These are phyloP conservation scores for Flaveria bidentis DNA, from an alignment of 129 eudicot species.

Conservation along the genomic window DNA sequence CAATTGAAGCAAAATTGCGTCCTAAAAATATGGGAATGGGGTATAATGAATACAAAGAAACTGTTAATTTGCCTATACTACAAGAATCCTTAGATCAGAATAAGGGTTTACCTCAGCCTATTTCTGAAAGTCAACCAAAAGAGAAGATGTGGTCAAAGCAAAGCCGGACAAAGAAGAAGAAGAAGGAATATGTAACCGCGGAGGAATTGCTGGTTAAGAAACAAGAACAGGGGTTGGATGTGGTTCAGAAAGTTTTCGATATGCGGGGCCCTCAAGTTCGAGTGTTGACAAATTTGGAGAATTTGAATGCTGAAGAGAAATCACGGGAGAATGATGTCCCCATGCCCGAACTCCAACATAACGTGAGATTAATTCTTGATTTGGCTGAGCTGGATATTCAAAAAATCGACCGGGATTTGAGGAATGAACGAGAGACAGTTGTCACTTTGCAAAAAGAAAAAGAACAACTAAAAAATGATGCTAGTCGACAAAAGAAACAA, in stretches of 20 bases:
- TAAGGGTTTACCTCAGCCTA: conserved; percentile 23
- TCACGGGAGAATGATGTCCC: conserved; percentile 59
- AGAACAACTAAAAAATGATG: conserved; percentile 58
- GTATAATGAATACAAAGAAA: conserved; percentile 44
- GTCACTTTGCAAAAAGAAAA: conserved; percentile 71
- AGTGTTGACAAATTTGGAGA: conserved; percentile 66
- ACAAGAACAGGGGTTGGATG: conserved; percentile 72
- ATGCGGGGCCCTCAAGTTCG: conserved; percentile 94
- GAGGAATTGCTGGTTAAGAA: conserved; percentile 68
- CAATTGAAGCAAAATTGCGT: conserved; percentile 48
- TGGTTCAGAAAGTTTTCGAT: conserved; percentile 67
- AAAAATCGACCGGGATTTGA: conserved; percentile 62
- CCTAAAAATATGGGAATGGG: conserved; percentile 64
- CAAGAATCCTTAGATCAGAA: conserved; percentile 48
- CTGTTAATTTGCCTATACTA: conserved; percentile 41
- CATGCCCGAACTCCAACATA: conserved; percentile 88
- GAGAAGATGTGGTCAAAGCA: conserved; percentile 45
- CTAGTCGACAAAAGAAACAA: conserved; percentile 52
- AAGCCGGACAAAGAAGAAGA: conserved; percentile 49
- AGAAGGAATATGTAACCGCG: conserved; percentile 61
- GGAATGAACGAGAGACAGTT: conserved; percentile 70
- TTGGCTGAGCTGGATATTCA: conserved; percentile 69
- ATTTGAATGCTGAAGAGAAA: conserved; percentile 74
- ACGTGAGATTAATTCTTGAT: conserved; percentile 62
- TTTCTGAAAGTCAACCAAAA: conserved; percentile 11